phyloP scores from a whole-genome alignment of 768 basidiomycete species.

The Mycena capillaripes region DNA sequence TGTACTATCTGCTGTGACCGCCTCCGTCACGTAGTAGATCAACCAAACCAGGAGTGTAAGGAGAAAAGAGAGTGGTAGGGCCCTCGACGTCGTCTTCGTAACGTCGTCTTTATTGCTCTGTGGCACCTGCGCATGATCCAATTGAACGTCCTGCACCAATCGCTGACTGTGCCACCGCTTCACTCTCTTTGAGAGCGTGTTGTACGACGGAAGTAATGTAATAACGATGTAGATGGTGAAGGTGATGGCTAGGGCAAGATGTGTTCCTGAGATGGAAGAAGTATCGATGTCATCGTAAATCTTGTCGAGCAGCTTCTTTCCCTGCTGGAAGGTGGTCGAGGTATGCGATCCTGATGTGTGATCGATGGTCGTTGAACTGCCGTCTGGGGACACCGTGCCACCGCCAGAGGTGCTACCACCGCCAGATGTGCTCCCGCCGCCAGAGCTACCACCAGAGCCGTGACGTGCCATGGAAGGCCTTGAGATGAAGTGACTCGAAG shows the following conservation, averaged over 20 bases:
- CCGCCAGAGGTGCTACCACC: no score
- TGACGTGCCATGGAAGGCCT: neutral
- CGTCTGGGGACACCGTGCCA: no score
- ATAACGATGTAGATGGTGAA: neutral
- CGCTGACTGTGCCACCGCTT: neutral
- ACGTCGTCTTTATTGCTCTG: neutral
- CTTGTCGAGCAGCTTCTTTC: neutral
- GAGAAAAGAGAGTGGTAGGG: neutral
- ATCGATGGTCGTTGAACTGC: neutral
- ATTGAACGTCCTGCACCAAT: neutral
- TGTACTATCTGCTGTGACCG: neutral
- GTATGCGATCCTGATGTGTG: conserved; percentile 2
- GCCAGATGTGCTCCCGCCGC: no score
- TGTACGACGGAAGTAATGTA: neutral
- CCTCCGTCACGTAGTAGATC: conserved; percentile 4
- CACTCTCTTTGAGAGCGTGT: neutral
- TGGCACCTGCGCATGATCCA: neutral
- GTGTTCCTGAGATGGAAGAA: neutral
- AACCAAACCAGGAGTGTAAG: conserved; percentile 1
- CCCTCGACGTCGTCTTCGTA: neutral
- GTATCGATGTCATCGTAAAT: conserved; percentile 7
- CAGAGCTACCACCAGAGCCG: neutral
- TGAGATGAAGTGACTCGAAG: neutral
- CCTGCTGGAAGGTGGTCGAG: neutral
- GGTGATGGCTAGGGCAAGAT: conserved; percentile 6